phyloP scores from a whole-genome alignment of 495 filamentous ascomycete species.

The Podospora pseudopauciseta region DNA sequence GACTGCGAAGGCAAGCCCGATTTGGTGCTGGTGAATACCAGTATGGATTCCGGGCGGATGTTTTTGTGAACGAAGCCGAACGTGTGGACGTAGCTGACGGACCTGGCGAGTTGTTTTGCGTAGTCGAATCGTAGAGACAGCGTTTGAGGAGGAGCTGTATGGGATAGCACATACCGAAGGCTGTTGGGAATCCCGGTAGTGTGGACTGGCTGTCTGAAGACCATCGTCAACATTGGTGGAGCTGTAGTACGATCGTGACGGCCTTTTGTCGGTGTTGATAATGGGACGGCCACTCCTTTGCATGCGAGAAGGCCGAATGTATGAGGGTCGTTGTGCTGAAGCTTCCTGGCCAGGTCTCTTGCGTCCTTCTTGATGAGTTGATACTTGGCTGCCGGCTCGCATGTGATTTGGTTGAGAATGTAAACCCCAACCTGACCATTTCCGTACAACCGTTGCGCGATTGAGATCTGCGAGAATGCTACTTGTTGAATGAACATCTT shows the following conservation, averaged over 20 bases:
- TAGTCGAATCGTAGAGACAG: background rate
- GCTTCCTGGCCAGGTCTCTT: conserved; percentile 38
- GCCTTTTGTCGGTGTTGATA: background rate
- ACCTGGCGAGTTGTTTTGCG: background rate
- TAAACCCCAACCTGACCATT: background rate
- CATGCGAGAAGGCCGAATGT: conserved; percentile 51
- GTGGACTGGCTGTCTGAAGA: background rate
- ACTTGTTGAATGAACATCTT: too few relatives aligned
- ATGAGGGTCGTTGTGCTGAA: conserved; percentile 36
- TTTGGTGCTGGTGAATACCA: conserved; percentile 34
- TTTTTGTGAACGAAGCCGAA: conserved; percentile 57
- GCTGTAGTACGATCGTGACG: background rate
- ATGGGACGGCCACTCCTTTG: conserved; percentile 29
- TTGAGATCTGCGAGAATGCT: too few relatives aligned
- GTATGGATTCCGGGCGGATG: conserved; percentile 52
- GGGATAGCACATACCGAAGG: background rate
- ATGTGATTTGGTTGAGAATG: background rate
- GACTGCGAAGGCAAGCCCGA: background rate
- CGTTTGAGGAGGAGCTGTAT: background rate
- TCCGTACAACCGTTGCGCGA: too few relatives aligned
- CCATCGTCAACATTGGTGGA: background rate
- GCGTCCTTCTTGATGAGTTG: conserved; percentile 27
- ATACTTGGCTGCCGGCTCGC: background rate
- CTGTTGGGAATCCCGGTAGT: background rate
- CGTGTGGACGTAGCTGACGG: conserved; percentile 49